Conservation (phyloP, 441 rosid genomes). For the Brassica hybrid region DNA sequence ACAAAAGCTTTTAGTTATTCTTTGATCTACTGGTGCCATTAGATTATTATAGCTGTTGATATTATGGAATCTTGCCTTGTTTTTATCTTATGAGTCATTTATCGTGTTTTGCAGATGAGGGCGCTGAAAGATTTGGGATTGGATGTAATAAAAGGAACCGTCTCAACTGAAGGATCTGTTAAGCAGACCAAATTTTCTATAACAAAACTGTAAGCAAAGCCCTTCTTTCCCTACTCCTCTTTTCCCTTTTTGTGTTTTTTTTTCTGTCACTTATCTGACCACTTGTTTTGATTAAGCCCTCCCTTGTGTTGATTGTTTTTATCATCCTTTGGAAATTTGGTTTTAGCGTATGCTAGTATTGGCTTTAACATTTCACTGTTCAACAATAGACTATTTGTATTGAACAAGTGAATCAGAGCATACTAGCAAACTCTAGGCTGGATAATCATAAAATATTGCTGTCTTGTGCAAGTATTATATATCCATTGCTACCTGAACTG, state of each 20-base stretch:
- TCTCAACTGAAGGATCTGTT: slow-evolving; percentile 73
- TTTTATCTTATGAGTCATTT: slow-evolving; percentile 19
- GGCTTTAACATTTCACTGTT: background rate
- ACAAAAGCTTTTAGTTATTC: slow-evolving; percentile 5
- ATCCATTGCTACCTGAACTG: slow-evolving; percentile 9
- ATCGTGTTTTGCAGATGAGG: slow-evolving; percentile 62
- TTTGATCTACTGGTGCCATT: background rate
- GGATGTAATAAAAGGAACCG: slow-evolving; percentile 87
- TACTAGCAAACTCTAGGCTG: background rate
- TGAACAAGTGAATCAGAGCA: slow-evolving; percentile 14
- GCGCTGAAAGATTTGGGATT: slow-evolving; percentile 87
- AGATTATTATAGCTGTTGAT: background rate
- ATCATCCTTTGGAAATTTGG: no score
- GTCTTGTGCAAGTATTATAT: slow-evolving; percentile 4
- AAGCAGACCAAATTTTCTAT: slow-evolving; percentile 82
- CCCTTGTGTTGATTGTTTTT: no score
- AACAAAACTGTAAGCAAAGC: slow-evolving; percentile 65
- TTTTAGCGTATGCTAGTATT: background rate
- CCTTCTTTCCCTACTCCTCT: slow-evolving; percentile 4
- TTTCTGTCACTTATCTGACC: slow-evolving; percentile 7
- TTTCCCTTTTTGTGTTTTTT: slow-evolving; percentile 10
- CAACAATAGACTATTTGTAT: background rate
- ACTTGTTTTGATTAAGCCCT: background rate
- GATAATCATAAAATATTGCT: background rate
- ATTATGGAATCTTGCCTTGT: background rate